phyloP scores from a whole-genome alignment of 208 protist species.

The Naegleria fowleri region DNA sequence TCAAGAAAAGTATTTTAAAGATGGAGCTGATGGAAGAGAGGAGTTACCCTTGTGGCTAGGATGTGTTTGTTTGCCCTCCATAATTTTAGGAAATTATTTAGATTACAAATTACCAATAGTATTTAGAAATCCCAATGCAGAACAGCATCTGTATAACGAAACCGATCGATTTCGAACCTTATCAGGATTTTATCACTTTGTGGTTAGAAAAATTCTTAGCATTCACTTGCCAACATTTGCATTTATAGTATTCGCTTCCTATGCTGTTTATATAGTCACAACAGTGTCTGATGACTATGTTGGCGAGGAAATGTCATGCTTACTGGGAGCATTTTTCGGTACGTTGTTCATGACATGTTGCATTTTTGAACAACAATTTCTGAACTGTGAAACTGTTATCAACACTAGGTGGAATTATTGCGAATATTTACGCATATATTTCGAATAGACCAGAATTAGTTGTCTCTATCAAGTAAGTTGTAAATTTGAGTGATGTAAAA shows the following conservation, averaged over 20 bases:
- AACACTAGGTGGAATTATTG: neutral
- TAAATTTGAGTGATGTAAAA: too few relatives aligned
- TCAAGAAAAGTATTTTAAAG: neutral
- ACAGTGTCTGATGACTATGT: neutral
- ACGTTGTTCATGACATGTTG: neutral
- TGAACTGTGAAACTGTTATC: too few relatives aligned
- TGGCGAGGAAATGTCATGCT: neutral
- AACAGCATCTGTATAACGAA: neutral
- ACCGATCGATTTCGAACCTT: neutral
- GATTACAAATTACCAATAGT: neutral
- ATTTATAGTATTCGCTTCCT: neutral
- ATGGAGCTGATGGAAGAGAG: neutral
- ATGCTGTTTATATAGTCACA: neutral
- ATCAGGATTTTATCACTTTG: neutral
- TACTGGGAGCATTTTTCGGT: neutral
- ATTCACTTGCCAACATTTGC: neutral
- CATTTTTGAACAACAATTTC: too few relatives aligned
- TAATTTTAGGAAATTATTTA: neutral
- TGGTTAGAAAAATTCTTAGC: neutral
- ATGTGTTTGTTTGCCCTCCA: neutral
- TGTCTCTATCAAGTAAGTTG: neutral
- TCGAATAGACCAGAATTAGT: neutral
- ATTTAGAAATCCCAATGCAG: neutral
- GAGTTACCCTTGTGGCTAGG: neutral
- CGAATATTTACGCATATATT: neutral